A percentile compares a stretch with the other conserved stretches of the same genome.
Evolutionary conservation across 768 basidiomycete genomes (phyloP).

Genomic region (Tricholoma bakamatsutake): DNA sequence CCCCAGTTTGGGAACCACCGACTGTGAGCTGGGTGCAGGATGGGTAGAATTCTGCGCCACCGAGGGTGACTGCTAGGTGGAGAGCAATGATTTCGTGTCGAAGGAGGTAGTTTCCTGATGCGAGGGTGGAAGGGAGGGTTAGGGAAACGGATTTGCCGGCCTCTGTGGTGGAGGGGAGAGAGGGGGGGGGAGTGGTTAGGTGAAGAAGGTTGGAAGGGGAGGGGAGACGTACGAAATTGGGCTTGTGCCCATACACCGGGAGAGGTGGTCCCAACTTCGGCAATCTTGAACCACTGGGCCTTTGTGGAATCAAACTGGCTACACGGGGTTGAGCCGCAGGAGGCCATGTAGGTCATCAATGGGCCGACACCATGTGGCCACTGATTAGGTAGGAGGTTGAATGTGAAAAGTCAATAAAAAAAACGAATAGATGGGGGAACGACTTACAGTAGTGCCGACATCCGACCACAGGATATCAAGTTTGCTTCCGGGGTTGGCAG

Average conservation of each 20-base stretch:
- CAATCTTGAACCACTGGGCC: conserved; percentile 74
- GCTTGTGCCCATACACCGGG: conserved; percentile 46
- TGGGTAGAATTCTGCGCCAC: conserved; percentile 80
- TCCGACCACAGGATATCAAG: conserved; percentile 55
- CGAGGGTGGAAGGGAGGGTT: conserved; percentile 44
- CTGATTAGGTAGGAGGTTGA: conserved; percentile 14
- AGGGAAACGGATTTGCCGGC: conserved; percentile 34
- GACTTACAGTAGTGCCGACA: conserved; percentile 32
- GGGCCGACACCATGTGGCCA: conserved; percentile 60
- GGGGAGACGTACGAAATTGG: conserved; percentile 38
- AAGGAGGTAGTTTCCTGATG: conserved; percentile 67
- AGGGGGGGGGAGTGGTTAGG: no score
- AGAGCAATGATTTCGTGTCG: conserved; percentile 80
- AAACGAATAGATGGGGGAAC: neutral
- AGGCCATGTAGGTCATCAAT: conserved; percentile 69
- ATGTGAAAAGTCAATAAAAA: conserved; percentile 2
- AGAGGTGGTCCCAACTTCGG: conserved; percentile 40
- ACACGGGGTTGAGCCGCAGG: conserved; percentile 53
- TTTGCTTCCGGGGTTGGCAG: conserved; percentile 54
- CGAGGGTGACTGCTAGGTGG: conserved; percentile 49
- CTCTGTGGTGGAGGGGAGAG: conserved; percentile 30
- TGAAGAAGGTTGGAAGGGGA: neutral
- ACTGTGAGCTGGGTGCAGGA: conserved; percentile 58
- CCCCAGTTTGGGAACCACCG: conserved; percentile 46
- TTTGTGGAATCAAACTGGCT: conserved; percentile 49